Base-by-base conservation (phyloP, 768 basidiomycete genomes). In the Dentipellis fragilis region DNA sequence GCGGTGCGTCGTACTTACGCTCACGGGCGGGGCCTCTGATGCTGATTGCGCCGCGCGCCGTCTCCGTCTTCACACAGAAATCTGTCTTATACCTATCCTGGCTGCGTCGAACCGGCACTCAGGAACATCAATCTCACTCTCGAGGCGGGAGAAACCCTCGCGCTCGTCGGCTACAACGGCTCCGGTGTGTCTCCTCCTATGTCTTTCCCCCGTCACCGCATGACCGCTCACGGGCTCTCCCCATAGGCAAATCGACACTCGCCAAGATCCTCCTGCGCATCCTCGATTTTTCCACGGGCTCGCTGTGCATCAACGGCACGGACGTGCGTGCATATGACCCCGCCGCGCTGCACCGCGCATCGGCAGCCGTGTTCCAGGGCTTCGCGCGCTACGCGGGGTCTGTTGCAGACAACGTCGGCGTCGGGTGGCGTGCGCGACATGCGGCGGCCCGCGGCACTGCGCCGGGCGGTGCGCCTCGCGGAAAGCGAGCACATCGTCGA, bases 91-190 rank as follows among this genome's bases (percentile, higher is more conserved):
- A 85, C 86, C 1, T 94, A 93, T 71, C 91, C 89, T 8, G 89
- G 87, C 34, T 75, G 77, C 61, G 72, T 70, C 39, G 79, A 83
- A 54, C 81, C 88, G 37, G 83, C 86, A 36, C 68, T 94, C 48
- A 75, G 72, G 59, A 75, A 89, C 64, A 75, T 93, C 63, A 87
- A 73, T 62, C 81, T 94, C 58, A 76, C 73, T 22, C 73, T 94
- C 46, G 72, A 80, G 54, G 73, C 89, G 14, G 92, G 92, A 11
- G 87, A 90, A 71, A 84, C 76, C 39, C 77, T 93, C 50, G 92
- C 92, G 11, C 84, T 94, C 57, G 91, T 93, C 19, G 91, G 87
- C 17, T 85, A 80, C 68, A 89, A 90, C 54, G 87, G 88, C 59
- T 90, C 87, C 60, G 88, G 88, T 79, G 21, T 23, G 54, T 45